A percentile compares a stretch with the other conserved stretches of the same genome.
These are phyloP conservation scores for Colletotrichum camelliae DNA, from an alignment of 2,329 filamentous ascomycete species.

Conservation along the genomic window DNA sequence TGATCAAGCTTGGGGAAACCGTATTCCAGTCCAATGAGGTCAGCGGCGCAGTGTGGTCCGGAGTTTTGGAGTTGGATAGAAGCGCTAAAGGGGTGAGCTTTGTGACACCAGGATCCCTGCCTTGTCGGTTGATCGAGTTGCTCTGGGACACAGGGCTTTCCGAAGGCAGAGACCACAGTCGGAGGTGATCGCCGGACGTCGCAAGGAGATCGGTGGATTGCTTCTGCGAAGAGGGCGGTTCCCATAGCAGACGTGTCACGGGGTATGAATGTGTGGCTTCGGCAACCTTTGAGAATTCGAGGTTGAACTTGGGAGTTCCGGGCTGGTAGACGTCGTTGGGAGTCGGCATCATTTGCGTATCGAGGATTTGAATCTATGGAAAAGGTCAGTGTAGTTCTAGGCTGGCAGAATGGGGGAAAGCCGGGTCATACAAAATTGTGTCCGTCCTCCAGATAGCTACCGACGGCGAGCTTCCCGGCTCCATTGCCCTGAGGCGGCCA, in stretches of 20 bases:
- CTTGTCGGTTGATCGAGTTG: constrained; percentile 69
- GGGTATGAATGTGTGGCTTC: constrained; percentile 98
- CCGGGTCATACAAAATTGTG: constrained; percentile 84
- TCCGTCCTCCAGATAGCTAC: constrained; percentile 96
- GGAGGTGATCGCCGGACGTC: constrained; percentile 92
- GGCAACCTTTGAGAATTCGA: constrained; percentile 92
- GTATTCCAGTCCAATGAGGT: constrained; percentile 99
- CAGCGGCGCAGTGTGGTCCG: constrained; percentile 94
- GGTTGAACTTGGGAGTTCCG: constrained; percentile 73
- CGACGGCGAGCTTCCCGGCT: constrained; percentile 91
- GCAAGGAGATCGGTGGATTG: constrained; percentile 93
- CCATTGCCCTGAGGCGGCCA: constrained; percentile 84
- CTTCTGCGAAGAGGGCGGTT: constrained; percentile 93
- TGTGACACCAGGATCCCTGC: constrained; percentile 63
- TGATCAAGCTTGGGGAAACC: constrained; percentile 94
- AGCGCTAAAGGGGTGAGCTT: constrained; percentile 93
- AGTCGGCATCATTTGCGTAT: constrained; percentile 79
- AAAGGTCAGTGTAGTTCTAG: constrained; percentile 14
- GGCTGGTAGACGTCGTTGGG: constrained; percentile 72
- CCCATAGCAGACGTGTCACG: constrained; percentile 93
- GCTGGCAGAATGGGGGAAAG: neutral
- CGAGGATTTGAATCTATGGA: constrained; percentile 90
- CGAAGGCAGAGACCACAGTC: constrained; percentile 89
- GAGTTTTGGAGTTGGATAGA: constrained; percentile 96
- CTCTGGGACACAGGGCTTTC: constrained; percentile 64